Base-by-base conservation (phyloP, 495 filamentous ascomycete genomes). In the Hypoxylon perforatum region DNA sequence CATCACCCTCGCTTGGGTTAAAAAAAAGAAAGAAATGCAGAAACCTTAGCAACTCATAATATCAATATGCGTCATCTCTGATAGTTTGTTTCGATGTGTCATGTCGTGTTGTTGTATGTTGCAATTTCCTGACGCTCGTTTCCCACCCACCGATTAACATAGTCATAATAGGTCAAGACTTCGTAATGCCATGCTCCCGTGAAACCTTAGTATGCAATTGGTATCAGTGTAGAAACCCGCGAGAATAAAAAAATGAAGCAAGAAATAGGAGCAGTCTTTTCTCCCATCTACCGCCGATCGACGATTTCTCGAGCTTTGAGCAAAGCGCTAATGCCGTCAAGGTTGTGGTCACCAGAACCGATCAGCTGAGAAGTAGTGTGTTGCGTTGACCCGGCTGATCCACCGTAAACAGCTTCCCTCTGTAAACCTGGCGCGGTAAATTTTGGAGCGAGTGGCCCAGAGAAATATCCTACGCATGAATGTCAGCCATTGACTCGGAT, bases 261-360 rank as follows among this genome's bases (percentile, higher is more conserved):
- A 19, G 41, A 8, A 23, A 8, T 38, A 11, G 36, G 11, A 25
- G 15, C 35, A n/a, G 39, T 48, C 4, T 14, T 39, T 35, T 21
- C 14, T 22, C 42, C 46, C 18, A 17, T 53, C 45, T 33, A 69
- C 28, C 79, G 77, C n/a, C 79, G 78, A 52, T 83, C 77, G 33
- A 85, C 81, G 48, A 85, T 85, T 57, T 86, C 83, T 39, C 83
- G 82, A 3, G 84, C 84, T 47, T 71, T 78, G 2, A 86, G 69
- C n/a, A 86, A 67, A 14, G 84, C 84, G 60, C 77, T 84, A 67
- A 86, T 82, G 1, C 81, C 81, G 44, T 84, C 81, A n/a, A 82
- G 66, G 18, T 65, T 72, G 35, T 44, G 51, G 1, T 70, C 71
- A 11, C 33, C 44, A 9, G 22, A 25, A 30, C 23, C 42, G 28